These are phyloP conservation scores for Salix brachista DNA, from an alignment of 345 rosid genomes.

Conservation along the genomic window DNA sequence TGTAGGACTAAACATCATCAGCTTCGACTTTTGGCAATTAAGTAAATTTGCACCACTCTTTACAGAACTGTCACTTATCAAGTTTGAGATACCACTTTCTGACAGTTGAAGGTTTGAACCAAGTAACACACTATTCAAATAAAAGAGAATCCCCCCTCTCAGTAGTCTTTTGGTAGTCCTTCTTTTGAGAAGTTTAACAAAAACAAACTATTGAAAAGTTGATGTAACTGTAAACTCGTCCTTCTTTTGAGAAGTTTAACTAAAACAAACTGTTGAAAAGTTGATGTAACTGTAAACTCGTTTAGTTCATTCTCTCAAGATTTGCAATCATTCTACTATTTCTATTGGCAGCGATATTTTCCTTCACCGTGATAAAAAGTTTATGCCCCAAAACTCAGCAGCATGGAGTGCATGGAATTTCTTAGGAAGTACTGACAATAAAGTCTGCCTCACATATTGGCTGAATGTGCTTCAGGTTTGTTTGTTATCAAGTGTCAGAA, in stretches of 20 bases:
- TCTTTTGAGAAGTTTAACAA: no score
- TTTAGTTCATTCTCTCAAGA: neutral
- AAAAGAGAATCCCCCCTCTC: no score
- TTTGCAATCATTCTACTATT: slow-evolving; percentile 5
- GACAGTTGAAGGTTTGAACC: no score
- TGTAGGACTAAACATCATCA: neutral
- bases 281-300: neutral
- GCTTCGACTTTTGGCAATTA: no score
- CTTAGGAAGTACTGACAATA: slow-evolving; percentile 59
- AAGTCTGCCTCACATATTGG: slow-evolving; percentile 90
- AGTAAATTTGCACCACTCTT: no score
- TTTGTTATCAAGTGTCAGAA: slow-evolving; percentile 3
- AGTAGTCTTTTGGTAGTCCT: neutral
- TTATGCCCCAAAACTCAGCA: slow-evolving; percentile 75
- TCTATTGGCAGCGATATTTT: slow-evolving; percentile 60
- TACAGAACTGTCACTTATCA: no score
- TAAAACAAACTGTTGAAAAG: neutral
- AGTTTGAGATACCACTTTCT: no score
- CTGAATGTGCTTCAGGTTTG: slow-evolving; percentile 88
- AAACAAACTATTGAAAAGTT: neutral
- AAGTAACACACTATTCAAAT: no score
- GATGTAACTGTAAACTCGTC: neutral
- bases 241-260: neutral
- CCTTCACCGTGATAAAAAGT: slow-evolving; percentile 68
- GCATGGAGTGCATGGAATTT: slow-evolving; percentile 98